Evolutionary conservation across 306 rosid species (phyloP), one percentile per base, ranked within the genome.

Genomic region (Prunus dulcis): DNA sequence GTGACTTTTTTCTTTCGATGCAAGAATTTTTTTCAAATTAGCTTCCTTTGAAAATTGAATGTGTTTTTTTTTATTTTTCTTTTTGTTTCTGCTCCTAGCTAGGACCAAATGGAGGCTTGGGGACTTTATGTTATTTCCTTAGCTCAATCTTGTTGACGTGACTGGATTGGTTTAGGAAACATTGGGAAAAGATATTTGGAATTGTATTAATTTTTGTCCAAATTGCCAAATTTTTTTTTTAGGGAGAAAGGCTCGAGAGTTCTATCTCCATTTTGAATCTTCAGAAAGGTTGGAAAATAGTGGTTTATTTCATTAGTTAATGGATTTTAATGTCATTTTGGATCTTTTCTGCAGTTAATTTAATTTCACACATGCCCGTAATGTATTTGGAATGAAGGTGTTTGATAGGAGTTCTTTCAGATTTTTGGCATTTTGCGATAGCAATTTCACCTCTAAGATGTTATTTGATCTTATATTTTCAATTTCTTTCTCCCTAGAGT

Each of bases 101-200:
- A 53, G 45, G 34, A 28, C 22, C 34, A 11, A 45, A 6, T 45
- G 30, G n/a, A 7, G 19, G 41, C 5, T 25, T 15, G 23, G 22
- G 28, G 30, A 12, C 28, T 27, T 6, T 32, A 43, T 19, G 47
- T 46, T 68, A 11, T 49, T 64, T 22, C 17, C 30, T 49, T 64
- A 12, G 15, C 38, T 50, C 10, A 46, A 41, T 76, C 12, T 41
- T 51, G 28, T 0, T 53, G 50, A 38, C 4, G 27, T 5, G 28
- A 22, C 11, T 53, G 1, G 53, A 20, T 23, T 61, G 28, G n/a
- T 75, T 64, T 34, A 38, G 27, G 62, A 25, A 75, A 32, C 3
- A 56, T 71, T 62, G 69, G 1, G 69, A 45, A 30, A 10, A 83
- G 64, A 67, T 12, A 52, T 17, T 57, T 58, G 12, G 41, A 58